phyloP scores from a whole-genome alignment of 2,329 filamentous ascomycete species.

The Ophiocordyceps camponoti-leonardi region DNA sequence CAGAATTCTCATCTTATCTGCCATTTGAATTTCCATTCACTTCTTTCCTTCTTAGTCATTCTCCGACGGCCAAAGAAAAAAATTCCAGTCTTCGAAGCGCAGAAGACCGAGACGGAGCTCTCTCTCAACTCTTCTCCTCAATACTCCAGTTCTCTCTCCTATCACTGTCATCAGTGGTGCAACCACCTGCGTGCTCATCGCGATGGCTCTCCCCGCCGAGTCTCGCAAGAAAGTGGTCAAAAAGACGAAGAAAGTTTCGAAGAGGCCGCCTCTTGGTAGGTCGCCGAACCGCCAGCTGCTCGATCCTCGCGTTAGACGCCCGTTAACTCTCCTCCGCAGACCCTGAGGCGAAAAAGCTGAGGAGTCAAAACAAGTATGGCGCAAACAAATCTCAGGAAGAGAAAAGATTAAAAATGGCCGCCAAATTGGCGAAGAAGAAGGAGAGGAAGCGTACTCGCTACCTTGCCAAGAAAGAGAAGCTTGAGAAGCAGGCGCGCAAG shows the following conservation, averaged over 20 bases:
- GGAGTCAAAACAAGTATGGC: background rate
- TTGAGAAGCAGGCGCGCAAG: conserved; percentile 21
- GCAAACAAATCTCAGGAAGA: conserved; percentile 9
- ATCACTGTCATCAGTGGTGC: too few relatives aligned
- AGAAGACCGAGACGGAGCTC: too few relatives aligned
- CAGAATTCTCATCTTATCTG: background rate
- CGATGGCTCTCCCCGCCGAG: too few relatives aligned
- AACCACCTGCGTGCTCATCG: too few relatives aligned
- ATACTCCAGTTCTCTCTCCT: too few relatives aligned
- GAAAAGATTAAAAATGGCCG: conserved; percentile 12
- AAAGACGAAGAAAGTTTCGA: background rate
- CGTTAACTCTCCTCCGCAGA: background rate
- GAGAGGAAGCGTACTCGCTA: conserved; percentile 21
- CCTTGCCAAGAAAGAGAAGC: conserved; percentile 17
- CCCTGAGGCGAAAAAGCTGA: background rate
- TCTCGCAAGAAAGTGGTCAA: too few relatives aligned
- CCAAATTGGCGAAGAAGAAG: conserved; percentile 12
- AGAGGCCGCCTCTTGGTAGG: background rate
- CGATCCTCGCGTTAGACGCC: background rate
- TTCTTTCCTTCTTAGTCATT: too few relatives aligned
- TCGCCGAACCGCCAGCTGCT: background rate
- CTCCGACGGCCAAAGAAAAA: too few relatives aligned
- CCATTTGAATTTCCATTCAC: background rate
- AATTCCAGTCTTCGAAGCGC: too few relatives aligned
- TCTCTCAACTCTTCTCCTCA: too few relatives aligned